phyloP scores from a whole-genome alignment of 352 stramenopile genomes.

The Phytophthora kernoviae region DNA sequence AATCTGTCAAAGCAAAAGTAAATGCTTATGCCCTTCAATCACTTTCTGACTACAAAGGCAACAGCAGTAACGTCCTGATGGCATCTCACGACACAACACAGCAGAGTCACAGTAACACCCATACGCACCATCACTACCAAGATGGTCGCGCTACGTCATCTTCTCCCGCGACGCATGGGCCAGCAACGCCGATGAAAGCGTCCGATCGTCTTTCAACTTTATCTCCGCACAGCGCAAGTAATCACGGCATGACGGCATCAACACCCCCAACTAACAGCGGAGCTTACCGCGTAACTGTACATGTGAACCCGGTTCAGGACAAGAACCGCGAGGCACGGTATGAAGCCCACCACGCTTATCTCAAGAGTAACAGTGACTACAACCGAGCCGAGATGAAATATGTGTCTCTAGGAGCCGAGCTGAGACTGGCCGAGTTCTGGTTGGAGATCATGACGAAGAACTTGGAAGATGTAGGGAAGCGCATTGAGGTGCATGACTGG shows the following conservation, averaged over 20 bases:
- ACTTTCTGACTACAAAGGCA: slow-evolving; percentile 1
- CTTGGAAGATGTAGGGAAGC: slow-evolving; percentile 72
- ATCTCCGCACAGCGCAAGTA: slow-evolving; percentile 17
- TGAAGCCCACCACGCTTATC: slow-evolving; percentile 51
- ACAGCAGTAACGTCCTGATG: slow-evolving; percentile 1
- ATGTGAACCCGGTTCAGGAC: slow-evolving; percentile 40
- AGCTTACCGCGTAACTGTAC: slow-evolving; percentile 11
- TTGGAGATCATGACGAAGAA: slow-evolving; percentile 61
- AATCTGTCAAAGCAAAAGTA: slow-evolving; percentile 1
- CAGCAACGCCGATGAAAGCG: slow-evolving; percentile 16
- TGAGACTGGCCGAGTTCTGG: slow-evolving; percentile 74
- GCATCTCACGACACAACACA: not conserved
- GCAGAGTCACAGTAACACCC: slow-evolving; percentile 12
- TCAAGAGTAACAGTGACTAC: slow-evolving; percentile 63
- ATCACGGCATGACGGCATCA: slow-evolving; percentile 11
- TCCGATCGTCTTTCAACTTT: slow-evolving; percentile 18
- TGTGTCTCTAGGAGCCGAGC: slow-evolving; percentile 51
- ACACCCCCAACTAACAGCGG: slow-evolving; percentile 6
- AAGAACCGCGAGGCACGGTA: slow-evolving; percentile 43
- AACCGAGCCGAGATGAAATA: slow-evolving; percentile 69
- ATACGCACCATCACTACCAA: slow-evolving; percentile 17
- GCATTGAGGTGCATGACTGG: slow-evolving; percentile 83
- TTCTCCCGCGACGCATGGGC: slow-evolving; percentile 14
- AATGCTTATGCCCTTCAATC: not conserved
- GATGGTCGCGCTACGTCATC: slow-evolving; percentile 8